Percentiles rank a stretch among this genome's conserved stretches.
Evolutionary conservation across 1,284 basidiomycete genomes (phyloP).

Genomic region (Bjerkandera adusta): DNA sequence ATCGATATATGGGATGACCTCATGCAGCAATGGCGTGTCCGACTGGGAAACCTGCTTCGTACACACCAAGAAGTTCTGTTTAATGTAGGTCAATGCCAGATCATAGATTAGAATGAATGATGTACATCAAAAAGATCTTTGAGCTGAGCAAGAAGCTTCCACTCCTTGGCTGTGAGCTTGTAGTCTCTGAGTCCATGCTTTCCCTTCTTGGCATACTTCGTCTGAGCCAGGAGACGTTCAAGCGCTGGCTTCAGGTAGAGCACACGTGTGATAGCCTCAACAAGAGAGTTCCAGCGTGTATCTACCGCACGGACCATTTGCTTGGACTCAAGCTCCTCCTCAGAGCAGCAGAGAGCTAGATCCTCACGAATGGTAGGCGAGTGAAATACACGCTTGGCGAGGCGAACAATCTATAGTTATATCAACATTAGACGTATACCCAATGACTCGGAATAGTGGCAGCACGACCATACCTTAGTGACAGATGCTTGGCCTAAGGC

Average conservation of each 20-base stretch:
- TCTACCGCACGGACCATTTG: slow-evolving; percentile 19
- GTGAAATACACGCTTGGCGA: slow-evolving; percentile 12
- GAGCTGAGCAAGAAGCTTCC: slow-evolving; percentile 4
- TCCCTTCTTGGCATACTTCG: slow-evolving; percentile 9
- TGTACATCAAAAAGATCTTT: neutral
- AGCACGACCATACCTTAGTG: slow-evolving; percentile 11
- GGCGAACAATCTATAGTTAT: slow-evolving; percentile 4
- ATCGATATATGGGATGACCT: slow-evolving; percentile 7
- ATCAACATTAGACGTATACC: neutral
- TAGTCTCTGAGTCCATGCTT: slow-evolving; percentile 10
- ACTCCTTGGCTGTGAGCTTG: neutral
- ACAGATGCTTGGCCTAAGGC: neutral
- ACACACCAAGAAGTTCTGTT: neutral
- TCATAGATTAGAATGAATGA: neutral
- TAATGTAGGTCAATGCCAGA: neutral
- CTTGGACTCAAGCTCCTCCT: slow-evolving; percentile 1
- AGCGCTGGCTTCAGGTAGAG: slow-evolving; percentile 16
- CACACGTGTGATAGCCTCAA: slow-evolving; percentile 16
- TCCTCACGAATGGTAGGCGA: slow-evolving; percentile 14
- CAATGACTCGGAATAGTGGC: neutral
- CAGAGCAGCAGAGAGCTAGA: slow-evolving; percentile 12
- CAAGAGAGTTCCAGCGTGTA: slow-evolving; percentile 23
- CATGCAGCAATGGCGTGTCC: neutral
- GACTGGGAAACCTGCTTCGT: slow-evolving; percentile 2
- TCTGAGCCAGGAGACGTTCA: slow-evolving; percentile 5